Evolutionary conservation across 805 yeast genomes (phyloP).

Genomic region (Henningerozyma blattae): DNA sequence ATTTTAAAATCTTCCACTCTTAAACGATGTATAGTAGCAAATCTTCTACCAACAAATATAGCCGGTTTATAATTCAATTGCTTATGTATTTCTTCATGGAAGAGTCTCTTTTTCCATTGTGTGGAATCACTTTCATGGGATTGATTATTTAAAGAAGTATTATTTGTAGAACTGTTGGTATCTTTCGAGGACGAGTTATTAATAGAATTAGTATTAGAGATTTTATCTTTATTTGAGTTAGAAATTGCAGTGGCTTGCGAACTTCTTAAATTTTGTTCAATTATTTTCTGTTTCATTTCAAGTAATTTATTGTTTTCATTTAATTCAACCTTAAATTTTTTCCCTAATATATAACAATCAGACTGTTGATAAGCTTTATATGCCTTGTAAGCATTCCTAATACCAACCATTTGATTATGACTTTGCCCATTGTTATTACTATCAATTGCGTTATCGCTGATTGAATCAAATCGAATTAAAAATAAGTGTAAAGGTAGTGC

Average conservation of each 20-base stretch:
- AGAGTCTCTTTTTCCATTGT: background rate
- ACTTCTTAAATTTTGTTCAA: constrained; percentile 22
- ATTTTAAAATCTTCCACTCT: constrained; percentile 52
- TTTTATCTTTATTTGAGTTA: too few relatives aligned
- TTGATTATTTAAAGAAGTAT: background rate
- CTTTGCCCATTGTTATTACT: constrained; percentile 42
- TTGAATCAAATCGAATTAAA: constrained; percentile 39
- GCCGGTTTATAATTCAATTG: constrained; percentile 46
- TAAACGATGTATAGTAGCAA: constrained; percentile 38
- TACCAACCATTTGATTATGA: constrained; percentile 35
- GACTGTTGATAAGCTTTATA: constrained; percentile 28
- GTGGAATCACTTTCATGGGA: background rate
- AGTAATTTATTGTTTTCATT: constrained; percentile 32
- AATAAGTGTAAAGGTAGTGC: constrained; percentile 74
- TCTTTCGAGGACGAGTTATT: too few relatives aligned
- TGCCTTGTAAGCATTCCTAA: constrained; percentile 35
- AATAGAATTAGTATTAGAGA: too few relatives aligned
- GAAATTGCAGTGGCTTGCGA: too few relatives aligned
- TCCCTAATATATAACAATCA: constrained; percentile 39
- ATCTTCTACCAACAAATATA: constrained; percentile 41
- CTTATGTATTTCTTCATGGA: constrained; percentile 28
- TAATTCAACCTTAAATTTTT: constrained; percentile 37
- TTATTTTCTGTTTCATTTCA: constrained; percentile 21
- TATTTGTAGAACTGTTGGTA: background rate
- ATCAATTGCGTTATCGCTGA: too few relatives aligned